Base-by-base conservation (phyloP, 257 asterid genomes). In the Linaria vulgaris region DNA sequence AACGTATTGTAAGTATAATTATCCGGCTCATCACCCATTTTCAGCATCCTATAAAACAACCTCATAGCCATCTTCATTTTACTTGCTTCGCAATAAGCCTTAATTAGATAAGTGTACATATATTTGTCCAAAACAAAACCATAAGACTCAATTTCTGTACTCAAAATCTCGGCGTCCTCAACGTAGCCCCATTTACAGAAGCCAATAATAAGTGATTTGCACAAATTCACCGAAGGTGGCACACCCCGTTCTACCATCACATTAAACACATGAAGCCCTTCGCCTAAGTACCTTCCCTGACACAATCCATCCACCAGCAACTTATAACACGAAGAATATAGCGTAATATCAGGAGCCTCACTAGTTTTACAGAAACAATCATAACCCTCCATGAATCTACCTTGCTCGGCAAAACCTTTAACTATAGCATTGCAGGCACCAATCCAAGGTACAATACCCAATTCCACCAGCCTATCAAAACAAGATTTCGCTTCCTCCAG, bases 61-160 rank as follows among this genome's bases (percentile, higher is more conserved):
- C 84, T 83, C 85, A 77, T 79, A 31, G 90, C 88, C 84, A 78
- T 79, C 73, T 74, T 75, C 83, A 85, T 73, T 70, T 83, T 79
- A 74, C 77, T 66, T 31, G 27, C 78, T 71, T 75, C 77, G 72
- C 83, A 85, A 62, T 83, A 82, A 12, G 72, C 75, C 17, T 80
- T 67, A 59, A 82, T 85, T 9, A 85, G 80, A 53, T 65, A 71
- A 30, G 87, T 82, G 70, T 80, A 80, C 67, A 80, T 70, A 25
- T 74, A 71, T 56, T 78, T 63, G 69, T 85, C 87, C 65, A 80
- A 46, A 43, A 59, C 66, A 68, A 82, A 72, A 76, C 87, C 87
- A 65, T 30, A 63, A 20, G 78, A 79, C 72, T 80, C 87, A 63
- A 78, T 72, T 31, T 76, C 78, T 60, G 63, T 46, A 69, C 80